phyloP scores from a whole-genome alignment of 1,139 yeast species.

The Tardiomyces depauwii region DNA sequence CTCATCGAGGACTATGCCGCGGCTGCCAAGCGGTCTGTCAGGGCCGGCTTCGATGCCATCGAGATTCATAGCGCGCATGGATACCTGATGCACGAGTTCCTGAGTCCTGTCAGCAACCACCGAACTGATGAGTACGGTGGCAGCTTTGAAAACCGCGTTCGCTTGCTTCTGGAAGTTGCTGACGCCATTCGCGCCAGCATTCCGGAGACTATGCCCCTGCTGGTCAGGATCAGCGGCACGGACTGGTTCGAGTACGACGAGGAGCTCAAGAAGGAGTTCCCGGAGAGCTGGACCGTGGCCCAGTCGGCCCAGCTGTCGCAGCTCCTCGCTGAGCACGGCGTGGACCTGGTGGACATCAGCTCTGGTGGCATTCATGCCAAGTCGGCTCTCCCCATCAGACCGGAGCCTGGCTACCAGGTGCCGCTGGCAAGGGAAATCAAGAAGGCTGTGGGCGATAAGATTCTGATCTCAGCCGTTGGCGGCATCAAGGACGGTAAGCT shows the following conservation, averaged over 20 bases:
- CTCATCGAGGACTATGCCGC: slow-evolving; percentile 27
- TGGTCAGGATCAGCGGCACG: slow-evolving; percentile 42
- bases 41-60: slow-evolving; percentile 56
- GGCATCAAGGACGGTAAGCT: slow-evolving; percentile 26
- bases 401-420: too few species aligned
- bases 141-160: slow-evolving; percentile 49
- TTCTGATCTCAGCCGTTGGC: slow-evolving; percentile 38
- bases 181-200: slow-evolving; percentile 39
- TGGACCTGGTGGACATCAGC: slow-evolving; percentile 4
- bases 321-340: slow-evolving; percentile 15
- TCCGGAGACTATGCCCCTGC: slow-evolving; percentile 30
- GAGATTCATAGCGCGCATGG: slow-evolving; percentile 66
- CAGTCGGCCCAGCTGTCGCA: slow-evolving; percentile 21
- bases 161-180: slow-evolving; percentile 43
- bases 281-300: slow-evolving; percentile 21
- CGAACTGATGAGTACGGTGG: slow-evolving; percentile 66
- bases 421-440: slow-evolving; percentile 32
- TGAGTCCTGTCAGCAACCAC: slow-evolving; percentile 38
- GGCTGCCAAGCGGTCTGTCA: slow-evolving; percentile 37
- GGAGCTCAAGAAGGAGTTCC: slow-evolving; percentile 40
- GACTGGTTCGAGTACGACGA: slow-evolving; percentile 44
- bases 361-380: slow-evolving; percentile 9
- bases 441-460: slow-evolving; percentile 31
- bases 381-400: too few species aligned
- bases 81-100: slow-evolving; percentile 51